Percentiles rank a stretch among this genome's conserved stretches.
These are phyloP conservation scores for Ceratocystis smalleyi DNA, from an alignment of 2,329 filamentous ascomycete genomes.

Conservation along the genomic window DNA sequence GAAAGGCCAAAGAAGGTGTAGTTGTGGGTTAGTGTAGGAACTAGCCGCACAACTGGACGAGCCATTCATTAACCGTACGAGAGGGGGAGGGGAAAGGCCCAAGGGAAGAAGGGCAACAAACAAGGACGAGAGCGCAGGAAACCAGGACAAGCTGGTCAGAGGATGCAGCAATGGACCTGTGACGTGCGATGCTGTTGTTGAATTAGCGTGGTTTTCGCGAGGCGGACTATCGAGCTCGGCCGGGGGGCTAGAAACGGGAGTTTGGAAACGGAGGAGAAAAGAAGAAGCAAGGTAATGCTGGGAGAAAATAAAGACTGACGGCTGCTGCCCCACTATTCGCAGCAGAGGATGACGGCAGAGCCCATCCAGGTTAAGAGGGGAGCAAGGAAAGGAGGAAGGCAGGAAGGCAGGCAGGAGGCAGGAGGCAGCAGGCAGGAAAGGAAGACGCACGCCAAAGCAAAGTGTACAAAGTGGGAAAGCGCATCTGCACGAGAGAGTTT, in stretches of 20 bases:
- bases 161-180: background rate
- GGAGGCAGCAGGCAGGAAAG: background rate
- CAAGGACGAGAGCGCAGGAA: background rate
- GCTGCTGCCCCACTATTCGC: background rate
- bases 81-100: background rate
- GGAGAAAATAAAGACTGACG: background rate
- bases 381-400: background rate
- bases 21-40: background rate
- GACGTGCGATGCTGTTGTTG: background rate
- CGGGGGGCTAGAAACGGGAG: background rate
- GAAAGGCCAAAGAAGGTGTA: conserved; percentile 5
- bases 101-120: background rate
- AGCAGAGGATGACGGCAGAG: background rate
- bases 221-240: background rate
- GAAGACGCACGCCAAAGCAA: background rate
- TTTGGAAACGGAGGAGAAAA: conserved; percentile 3
- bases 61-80: conserved; percentile 1
- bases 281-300: background rate
- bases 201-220: background rate
- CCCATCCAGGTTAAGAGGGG: background rate
- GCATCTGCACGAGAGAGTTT: background rate
- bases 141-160: background rate
- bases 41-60: conserved; percentile 1
- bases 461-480: too few relatives aligned
- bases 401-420: background rate